Percentiles rank a stretch among this genome's conserved stretches.
phyloP scores from a whole-genome alignment of 2,329 filamentous ascomycete genomes.

The Venturia oleaginea region DNA sequence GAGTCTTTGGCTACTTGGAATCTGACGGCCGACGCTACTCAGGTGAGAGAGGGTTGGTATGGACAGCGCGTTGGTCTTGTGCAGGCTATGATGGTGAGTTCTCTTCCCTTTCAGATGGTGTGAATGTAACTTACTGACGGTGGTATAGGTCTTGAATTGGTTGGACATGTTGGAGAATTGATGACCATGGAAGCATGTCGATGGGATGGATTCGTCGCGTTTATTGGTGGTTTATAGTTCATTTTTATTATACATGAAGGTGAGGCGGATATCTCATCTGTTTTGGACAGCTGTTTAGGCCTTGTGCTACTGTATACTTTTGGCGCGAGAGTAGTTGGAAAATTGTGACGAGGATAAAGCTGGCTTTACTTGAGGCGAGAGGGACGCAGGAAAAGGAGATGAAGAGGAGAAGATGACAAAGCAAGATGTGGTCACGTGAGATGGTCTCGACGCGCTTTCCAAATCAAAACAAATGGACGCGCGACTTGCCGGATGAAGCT shows the following conservation, averaged over 20 bases:
- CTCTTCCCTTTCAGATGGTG: background rate
- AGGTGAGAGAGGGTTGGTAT: conserved; percentile 30
- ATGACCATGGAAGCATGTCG: too few species aligned
- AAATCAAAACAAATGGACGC: background rate
- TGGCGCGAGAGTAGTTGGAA: background rate
- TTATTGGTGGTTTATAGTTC: too few species aligned
- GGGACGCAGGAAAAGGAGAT: too few species aligned
- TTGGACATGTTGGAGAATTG: too few species aligned
- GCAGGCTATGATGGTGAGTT: conserved; percentile 36
- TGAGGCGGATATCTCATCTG: background rate
- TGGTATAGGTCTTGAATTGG: too few species aligned
- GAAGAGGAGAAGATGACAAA: background rate
- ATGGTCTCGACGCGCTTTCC: background rate
- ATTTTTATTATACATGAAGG: background rate
- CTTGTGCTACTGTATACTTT: background rate
- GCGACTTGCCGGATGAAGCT: background rate
- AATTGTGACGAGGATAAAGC: too few species aligned
- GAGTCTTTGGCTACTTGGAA: conserved; percentile 37
- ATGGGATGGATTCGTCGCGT: too few species aligned
- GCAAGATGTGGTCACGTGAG: background rate
- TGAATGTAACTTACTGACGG: too few species aligned
- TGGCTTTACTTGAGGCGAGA: too few species aligned
- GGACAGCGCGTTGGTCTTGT: conserved; percentile 33
- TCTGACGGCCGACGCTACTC: conserved; percentile 32
- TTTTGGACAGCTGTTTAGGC: background rate